phyloP scores from a whole-genome alignment of 345 rosid species.

The Moringa oleifera region DNA sequence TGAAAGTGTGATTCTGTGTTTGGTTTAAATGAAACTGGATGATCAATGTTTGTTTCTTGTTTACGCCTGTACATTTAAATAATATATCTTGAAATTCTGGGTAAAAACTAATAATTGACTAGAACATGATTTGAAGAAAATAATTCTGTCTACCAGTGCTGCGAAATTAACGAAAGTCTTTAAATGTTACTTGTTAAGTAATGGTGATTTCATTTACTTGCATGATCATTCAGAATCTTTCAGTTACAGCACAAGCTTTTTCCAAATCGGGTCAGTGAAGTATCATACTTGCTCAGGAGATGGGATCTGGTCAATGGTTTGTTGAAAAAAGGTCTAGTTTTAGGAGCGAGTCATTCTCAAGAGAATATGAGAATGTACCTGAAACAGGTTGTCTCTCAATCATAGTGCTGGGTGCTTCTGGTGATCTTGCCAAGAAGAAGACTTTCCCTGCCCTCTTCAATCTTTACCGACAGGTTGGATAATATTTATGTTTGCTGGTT shows the following conservation, averaged over 20 bases:
- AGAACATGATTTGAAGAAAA: too few species aligned
- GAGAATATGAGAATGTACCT: constrained; percentile 33
- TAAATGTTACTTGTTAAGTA: too few species aligned
- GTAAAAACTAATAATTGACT: too few species aligned
- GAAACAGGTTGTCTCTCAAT: constrained; percentile 90
- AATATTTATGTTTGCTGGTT: neutral
- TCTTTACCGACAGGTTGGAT: constrained; percentile 75
- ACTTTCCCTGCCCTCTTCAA: constrained; percentile 93
- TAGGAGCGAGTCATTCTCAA: constrained; percentile 39
- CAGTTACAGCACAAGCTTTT: neutral
- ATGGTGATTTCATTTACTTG: neutral
- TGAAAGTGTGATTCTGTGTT: neutral
- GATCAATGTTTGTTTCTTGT: too few species aligned
- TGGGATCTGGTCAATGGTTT: constrained; percentile 60
- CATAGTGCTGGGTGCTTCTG: constrained; percentile 89
- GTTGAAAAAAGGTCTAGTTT: constrained; percentile 58
- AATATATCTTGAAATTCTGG: too few species aligned
- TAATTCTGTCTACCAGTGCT: too few species aligned
- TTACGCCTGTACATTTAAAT: too few species aligned
- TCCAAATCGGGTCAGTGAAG: neutral
- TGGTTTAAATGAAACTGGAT: neutral
- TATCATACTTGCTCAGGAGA: constrained; percentile 11
- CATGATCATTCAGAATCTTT: neutral
- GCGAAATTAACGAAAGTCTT: too few species aligned
- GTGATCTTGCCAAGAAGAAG: constrained; percentile 98